Percentiles rank a stretch among this genome's conserved stretches.
phyloP scores from a whole-genome alignment of 805 yeast genomes.

The Starmerella geochares region DNA sequence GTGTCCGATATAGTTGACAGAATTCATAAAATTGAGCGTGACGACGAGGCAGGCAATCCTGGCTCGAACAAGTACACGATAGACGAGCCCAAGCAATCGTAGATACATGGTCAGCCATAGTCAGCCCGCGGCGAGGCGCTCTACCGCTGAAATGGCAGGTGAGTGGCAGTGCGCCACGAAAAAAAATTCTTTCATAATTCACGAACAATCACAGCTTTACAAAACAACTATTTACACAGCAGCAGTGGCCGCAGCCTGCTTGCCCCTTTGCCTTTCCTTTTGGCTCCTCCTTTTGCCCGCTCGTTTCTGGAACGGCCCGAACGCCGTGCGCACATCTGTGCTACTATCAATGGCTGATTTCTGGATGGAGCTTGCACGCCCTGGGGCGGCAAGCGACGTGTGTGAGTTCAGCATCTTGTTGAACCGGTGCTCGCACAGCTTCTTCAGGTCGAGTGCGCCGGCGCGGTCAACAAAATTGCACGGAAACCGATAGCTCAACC shows the following conservation, averaged over 20 bases:
- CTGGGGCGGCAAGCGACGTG: slow-evolving; percentile 8
- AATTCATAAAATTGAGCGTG: slow-evolving; percentile 2
- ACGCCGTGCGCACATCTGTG: not conserved
- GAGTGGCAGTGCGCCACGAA: no score
- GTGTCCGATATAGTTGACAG: slow-evolving; percentile 14
- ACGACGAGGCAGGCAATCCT: not conserved
- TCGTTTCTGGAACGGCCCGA: not conserved
- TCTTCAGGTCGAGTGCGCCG: slow-evolving; percentile 59
- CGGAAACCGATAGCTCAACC: slow-evolving; percentile 86
- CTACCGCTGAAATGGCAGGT: no score
- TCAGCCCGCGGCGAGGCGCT: no score
- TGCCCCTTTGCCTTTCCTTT: not conserved
- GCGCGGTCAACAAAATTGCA: slow-evolving; percentile 65
- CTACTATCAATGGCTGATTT: not conserved
- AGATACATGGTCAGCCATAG: no score
- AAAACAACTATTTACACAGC: not conserved
- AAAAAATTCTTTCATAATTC: no score
- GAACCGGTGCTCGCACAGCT: slow-evolving; percentile 55
- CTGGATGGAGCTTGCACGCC: slow-evolving; percentile 2
- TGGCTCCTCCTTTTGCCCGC: not conserved
- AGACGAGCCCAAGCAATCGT: no score
- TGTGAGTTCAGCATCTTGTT: slow-evolving; percentile 33
- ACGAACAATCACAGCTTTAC: no score
- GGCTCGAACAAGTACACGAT: not conserved
- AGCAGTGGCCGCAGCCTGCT: not conserved